Evolutionary conservation across 169 alveolate genomes (phyloP).

Genomic region (Cyclospora cayetanensis): DNA sequence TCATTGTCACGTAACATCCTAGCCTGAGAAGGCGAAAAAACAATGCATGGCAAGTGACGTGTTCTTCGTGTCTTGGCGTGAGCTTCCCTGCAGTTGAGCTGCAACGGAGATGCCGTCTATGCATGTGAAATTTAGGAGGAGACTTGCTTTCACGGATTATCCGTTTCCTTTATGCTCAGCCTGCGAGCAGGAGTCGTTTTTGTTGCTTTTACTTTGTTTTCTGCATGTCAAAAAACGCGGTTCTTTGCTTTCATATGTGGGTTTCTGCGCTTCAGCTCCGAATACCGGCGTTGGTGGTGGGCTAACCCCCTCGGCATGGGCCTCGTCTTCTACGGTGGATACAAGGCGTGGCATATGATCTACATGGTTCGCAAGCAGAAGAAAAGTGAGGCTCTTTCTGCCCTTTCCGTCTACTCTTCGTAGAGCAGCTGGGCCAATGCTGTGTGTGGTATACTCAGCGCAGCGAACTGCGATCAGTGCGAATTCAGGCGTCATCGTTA

Average conservation of each 20-base stretch:
- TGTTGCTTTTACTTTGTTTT: background rate
- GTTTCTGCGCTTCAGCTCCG: constrained; percentile 68
- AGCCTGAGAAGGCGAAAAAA: too few species aligned
- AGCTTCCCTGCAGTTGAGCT: too few species aligned
- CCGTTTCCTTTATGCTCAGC: too few species aligned
- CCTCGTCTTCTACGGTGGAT: constrained; percentile 83
- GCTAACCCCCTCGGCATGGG: constrained; percentile 91
- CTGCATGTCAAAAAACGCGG: too few species aligned
- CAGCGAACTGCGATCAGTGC: too few species aligned
- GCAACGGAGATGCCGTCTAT: background rate
- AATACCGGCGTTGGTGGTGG: constrained; percentile 91
- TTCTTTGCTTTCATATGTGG: background rate
- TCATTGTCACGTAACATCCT: too few species aligned
- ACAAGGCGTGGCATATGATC: constrained; percentile 87
- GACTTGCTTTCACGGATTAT: background rate
- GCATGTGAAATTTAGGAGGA: background rate
- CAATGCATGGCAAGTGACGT: too few species aligned
- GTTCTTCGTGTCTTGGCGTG: too few species aligned
- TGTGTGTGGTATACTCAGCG: too few species aligned
- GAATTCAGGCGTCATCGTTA: background rate
- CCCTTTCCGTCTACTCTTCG: background rate
- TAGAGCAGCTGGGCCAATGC: too few species aligned
- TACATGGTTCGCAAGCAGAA: constrained; percentile 88
- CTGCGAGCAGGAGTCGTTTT: background rate
- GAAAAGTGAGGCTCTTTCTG: constrained; percentile 75